A percentile compares a stretch with the other conserved stretches of the same genome.
Evolutionary conservation across 1,284 basidiomycete species (phyloP).

Genomic region (Coniferiporia sulphurascens): DNA sequence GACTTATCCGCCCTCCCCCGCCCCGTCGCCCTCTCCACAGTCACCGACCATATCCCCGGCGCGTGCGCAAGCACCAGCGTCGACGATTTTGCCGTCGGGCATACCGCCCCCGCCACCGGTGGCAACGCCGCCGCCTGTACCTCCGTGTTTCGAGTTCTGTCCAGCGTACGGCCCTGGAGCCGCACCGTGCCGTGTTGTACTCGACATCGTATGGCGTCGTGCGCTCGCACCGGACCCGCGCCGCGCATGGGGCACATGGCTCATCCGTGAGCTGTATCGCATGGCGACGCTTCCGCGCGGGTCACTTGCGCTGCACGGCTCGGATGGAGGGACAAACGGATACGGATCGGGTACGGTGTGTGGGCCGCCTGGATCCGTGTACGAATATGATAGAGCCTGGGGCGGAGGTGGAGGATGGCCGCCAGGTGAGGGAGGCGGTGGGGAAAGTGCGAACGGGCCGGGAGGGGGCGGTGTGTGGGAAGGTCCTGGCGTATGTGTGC

Average conservation of each 20-base stretch:
- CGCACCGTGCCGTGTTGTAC: conserved; percentile 10
- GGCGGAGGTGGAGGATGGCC: background rate
- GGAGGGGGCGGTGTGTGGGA: background rate
- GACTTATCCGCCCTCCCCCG: conserved; percentile 12
- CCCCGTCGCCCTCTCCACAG: conserved; percentile 14
- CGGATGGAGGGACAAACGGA: background rate
- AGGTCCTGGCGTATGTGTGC: conserved; percentile 3
- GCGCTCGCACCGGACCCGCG: conserved; percentile 20
- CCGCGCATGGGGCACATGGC: conserved; percentile 25
- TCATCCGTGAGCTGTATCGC: conserved; percentile 24
- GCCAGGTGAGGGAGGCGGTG: background rate
- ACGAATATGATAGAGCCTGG: background rate
- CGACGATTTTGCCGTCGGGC: background rate
- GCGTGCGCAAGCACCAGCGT: background rate
- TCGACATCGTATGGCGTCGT: conserved; percentile 21
- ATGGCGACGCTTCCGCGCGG: conserved; percentile 18
- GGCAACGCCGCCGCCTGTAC: background rate
- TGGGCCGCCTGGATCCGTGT: background rate
- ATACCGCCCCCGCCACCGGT: background rate
- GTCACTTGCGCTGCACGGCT: background rate
- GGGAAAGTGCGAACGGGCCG: background rate
- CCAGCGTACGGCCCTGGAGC: background rate
- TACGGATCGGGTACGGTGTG: background rate
- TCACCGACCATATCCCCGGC: background rate
- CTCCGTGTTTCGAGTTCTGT: conserved; percentile 10